Base-by-base conservation (phyloP, 495 filamentous ascomycete species). In the Viridothelium virens region DNA sequence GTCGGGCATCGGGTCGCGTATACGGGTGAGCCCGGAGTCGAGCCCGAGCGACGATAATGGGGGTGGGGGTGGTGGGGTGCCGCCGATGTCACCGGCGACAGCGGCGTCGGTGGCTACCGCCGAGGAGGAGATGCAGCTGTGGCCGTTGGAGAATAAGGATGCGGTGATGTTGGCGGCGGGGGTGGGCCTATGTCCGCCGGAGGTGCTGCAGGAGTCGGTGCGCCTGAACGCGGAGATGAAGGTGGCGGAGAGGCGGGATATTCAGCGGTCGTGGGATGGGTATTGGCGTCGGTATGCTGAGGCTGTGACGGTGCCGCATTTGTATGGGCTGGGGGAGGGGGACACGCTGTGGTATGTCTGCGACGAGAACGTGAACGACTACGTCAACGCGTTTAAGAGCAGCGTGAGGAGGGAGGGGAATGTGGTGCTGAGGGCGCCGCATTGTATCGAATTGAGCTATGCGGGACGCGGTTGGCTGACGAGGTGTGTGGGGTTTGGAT, bases 401-500 rank as follows among this genome's bases (percentile, higher is more conserved):
- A 77, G 74, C 50, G 65, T 56, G 41, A 70, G 69, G 61, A 68
- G 77, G 3, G 71, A 76, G 39, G 72, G 67, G 41, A 69, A 68
- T 11, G 2, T 74, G 16, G 36, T 75, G 6, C 41, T 53, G 37
- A 67, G 65, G 2, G 72, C 73, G 36, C 74, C 74, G 38, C 76
- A 78, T 68, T 73, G 72, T 66, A 62, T 78, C 25, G 74, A 78
- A 67, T 64, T 76, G 67, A 78, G 74, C 53, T 65, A 70, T 56
- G 72, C 69, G 72, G 68, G 71, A 5, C 67, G 70, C 50, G 74
- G 70, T n/a, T 78, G 75, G 76, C 74, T 76, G 69, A 71, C 70
- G n/a, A 64, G 74, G 36, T 74, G 72, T 66, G 76, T 75, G 68
- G 76, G 72, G 14, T 78, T 75, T 68, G 76, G 70, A 11, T 34